Percentiles rank a stretch among this genome's conserved stretches.
Conservation (phyloP, 805 yeast genomes). For the Cyberlindnera subsufficiens region DNA sequence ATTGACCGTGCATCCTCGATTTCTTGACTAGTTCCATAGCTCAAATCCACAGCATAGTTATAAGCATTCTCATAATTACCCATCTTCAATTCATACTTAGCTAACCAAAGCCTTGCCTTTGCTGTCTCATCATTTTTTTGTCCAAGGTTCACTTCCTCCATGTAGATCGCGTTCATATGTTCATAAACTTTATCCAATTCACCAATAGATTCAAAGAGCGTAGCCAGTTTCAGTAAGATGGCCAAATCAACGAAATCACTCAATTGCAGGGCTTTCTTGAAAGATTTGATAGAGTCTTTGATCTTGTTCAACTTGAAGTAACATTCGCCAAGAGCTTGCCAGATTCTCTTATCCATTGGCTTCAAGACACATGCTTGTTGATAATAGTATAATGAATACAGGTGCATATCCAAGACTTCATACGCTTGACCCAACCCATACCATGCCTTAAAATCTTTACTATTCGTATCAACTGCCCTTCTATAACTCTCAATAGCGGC, state of each 20-base stretch:
- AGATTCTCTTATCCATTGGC: conserved; percentile 88
- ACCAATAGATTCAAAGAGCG: conserved; percentile 51
- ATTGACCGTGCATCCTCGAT: conserved; percentile 85
- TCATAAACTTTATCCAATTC: conserved; percentile 28
- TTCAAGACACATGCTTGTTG: conserved; percentile 85
- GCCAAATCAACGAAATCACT: conserved; percentile 50
- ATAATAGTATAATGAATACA: conserved; percentile 86
- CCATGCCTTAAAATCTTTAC: conserved; percentile 94
- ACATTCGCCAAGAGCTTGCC: conserved; percentile 93
- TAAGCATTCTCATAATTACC: conserved; percentile 64
- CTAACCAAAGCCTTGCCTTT: conserved; percentile 84
- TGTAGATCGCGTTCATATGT: conserved; percentile 43
- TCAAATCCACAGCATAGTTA: conserved; percentile 64
- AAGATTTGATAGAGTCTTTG: conserved; percentile 74
- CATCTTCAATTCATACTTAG: conserved; percentile 53
- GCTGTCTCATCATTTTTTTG: conserved; percentile 61
- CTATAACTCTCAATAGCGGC: conserved; percentile 96
- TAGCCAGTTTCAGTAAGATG: conserved; percentile 63
- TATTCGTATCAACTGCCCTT: conserved; percentile 85
- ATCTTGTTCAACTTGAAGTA: conserved; percentile 70
- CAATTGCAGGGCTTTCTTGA: conserved; percentile 64
- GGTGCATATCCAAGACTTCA: conserved; percentile 92
- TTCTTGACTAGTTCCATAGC: conserved; percentile 73
- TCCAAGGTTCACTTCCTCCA: conserved; percentile 57
- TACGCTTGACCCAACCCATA: conserved; percentile 98